Evolutionary conservation across 2,329 filamentous ascomycete species (phyloP), one percentile per base, ranked within the genome.

Genomic region (Xylariaceae sp.): DNA sequence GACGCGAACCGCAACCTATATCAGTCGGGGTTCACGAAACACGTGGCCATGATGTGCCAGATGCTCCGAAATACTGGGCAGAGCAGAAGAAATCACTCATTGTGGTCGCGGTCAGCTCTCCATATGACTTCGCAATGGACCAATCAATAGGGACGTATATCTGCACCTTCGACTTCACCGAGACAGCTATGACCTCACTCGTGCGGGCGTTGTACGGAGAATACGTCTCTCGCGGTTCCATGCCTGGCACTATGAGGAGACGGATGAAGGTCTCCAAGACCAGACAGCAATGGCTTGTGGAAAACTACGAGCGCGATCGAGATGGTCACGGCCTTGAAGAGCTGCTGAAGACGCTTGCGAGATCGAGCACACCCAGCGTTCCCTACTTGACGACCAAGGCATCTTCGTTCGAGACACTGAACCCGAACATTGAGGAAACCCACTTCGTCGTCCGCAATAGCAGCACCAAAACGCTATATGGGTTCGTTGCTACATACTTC

Each of bases 51-150:
- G 82, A 90, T 95, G 61, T 95, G 89, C 60, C 86, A 84, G 15
- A 83, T 88, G 75, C 72, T 87, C 37, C 76, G 78, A 5, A 77
- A 80, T 5, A 75, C 74, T 11, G 83, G 83, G 2, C 83, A 88
- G 52, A 85, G 2, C 83, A 88, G 52, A 85, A 92, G 57, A 95
- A 94, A 60, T 85, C 89, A 1, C 64, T 95, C 23, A 80, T 95
- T 16, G 90, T 95, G 3, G 83, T 95, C 6, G 84, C 90, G 1
- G 89, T 94, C 46, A 94, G 88, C 59, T 95, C 89, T 1, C 90
- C 90, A 0, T 96, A 95, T 57, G 90, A 96, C 57, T 96, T 96
- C 56, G 88, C 87, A 28, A 88, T 90, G 74, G 90, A 96, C 51
- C 82, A 83, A 44, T 79, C 79, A 1, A 90, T 96, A 25, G 84